Evolutionary conservation across 305 asterid genomes (phyloP).

Genomic region (Fraxinus albicans): DNA sequence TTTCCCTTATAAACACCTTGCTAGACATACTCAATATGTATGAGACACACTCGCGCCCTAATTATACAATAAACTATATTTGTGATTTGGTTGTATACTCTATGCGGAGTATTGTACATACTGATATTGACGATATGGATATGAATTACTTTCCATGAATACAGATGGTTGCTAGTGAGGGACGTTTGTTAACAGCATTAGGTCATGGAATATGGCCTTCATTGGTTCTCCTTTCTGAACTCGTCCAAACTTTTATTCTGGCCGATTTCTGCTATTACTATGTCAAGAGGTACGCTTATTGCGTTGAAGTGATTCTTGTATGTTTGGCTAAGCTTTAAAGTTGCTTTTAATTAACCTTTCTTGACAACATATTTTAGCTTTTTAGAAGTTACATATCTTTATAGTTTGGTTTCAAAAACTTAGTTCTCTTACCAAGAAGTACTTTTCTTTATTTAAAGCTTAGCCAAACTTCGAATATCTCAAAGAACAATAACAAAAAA

Average conservation of each 20-base stretch:
- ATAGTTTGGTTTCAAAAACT: not conserved
- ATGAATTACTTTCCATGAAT: not conserved
- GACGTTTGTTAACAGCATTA: conserved; percentile 1
- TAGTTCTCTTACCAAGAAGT: not conserved
- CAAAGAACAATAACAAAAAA: not conserved
- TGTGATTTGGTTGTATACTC: not conserved
- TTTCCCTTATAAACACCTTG: not conserved
- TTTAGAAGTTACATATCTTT: not conserved
- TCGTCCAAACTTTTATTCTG: conserved; percentile 2
- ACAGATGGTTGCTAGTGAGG: not conserved
- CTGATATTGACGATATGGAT: not conserved
- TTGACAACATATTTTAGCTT: not conserved
- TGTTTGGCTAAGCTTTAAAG: not conserved
- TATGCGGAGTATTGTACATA: not conserved
- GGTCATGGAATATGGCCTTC: not conserved
- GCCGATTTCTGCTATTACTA: conserved; percentile 6
- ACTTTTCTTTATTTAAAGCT: not conserved
- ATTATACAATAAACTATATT: not conserved
- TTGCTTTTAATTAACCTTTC: not conserved
- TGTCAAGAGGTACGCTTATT: not conserved
- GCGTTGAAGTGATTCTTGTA: not conserved
- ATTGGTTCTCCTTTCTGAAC: not conserved
- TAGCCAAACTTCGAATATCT: not conserved
- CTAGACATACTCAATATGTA: not conserved
- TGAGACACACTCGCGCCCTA: not conserved